Evolutionary conservation across 495 filamentous ascomycete genomes (phyloP).

Genomic region (Oidiodendron maius): DNA sequence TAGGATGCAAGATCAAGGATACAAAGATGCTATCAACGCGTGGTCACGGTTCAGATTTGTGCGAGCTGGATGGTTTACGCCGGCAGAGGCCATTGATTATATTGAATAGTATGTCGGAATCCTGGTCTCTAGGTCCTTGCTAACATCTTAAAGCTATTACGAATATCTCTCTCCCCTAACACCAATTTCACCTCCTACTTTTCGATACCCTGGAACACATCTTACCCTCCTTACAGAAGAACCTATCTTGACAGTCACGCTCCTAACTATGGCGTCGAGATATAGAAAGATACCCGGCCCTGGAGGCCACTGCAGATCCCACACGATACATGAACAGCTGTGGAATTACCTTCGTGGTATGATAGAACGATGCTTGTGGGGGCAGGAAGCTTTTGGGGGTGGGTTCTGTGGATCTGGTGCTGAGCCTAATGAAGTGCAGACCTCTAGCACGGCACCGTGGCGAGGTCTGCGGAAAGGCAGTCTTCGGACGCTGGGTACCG

Average conservation of each 20-base stretch:
- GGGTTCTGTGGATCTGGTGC: slow-evolving; percentile 76
- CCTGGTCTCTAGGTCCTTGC: not conserved
- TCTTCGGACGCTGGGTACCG: slow-evolving; percentile 82
- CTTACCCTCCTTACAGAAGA: slow-evolving; percentile 77
- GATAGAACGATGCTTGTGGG: slow-evolving; percentile 92
- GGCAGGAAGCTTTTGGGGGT: slow-evolving; percentile 88
- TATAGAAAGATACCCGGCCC: slow-evolving; percentile 75
- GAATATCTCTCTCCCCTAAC: slow-evolving; percentile 83
- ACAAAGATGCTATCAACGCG: slow-evolving; percentile 66
- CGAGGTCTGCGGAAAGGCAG: slow-evolving; percentile 61
- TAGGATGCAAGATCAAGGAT: slow-evolving; percentile 38
- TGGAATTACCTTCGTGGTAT: slow-evolving; percentile 92
- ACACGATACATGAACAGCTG: slow-evolving; percentile 91
- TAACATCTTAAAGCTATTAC: slow-evolving; percentile 63
- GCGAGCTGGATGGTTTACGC: slow-evolving; percentile 92
- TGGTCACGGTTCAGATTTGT: slow-evolving; percentile 93
- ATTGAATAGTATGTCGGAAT: slow-evolving; percentile 69
- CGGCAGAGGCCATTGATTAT: slow-evolving; percentile 85
- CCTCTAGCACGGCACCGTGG: slow-evolving; percentile 55
- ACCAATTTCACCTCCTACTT: slow-evolving; percentile 82
- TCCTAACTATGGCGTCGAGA: slow-evolving; percentile 84
- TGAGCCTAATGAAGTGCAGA: slow-evolving; percentile 54
- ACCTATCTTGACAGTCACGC: slow-evolving; percentile 82
- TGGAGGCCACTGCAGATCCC: slow-evolving; percentile 75
- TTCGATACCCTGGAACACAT: slow-evolving; percentile 67